Base-by-base conservation (phyloP, 139 green algal genomes). In the Chlorella sp. region DNA sequence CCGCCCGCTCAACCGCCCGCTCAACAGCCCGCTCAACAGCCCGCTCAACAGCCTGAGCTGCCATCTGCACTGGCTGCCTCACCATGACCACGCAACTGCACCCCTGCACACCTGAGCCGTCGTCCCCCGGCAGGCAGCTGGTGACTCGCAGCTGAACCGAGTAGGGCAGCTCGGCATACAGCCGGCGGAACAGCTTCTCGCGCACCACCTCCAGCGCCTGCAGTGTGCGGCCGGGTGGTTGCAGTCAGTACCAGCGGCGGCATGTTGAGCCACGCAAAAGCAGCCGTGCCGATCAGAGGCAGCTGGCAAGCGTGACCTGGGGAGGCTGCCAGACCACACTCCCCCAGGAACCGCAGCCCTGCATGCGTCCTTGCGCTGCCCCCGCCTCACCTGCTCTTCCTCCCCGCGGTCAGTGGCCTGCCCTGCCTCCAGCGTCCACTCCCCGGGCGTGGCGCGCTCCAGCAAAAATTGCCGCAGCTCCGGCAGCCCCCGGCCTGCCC, bases 141-240 rank as follows among this genome's bases (percentile, higher is more conserved):
- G 20, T 34, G 32, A 82, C 25, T 57, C 75, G 75, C 38, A 71
- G 75, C 57, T 57, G 75, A 6, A 32, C 34, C 6, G 34, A 1
- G 39, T 85, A 80, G 2, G 78, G 44, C 78, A 73, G 47, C 73
- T 73, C 83, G 9, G 82, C 68, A 57, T 92, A 82, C n/a, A 89
- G 76, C 38, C 80, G 60, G 80, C 63, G 72, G 86, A 92, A 94
- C 34, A 94, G 25, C 56, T 94, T 88, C 71, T 93, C 91, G 21
- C 83, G 51, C 23, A 92, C 81, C 23, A 94, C 74, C 88, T 94
- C 91, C 44, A 82, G 65, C 5, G 87, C 87, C 63, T 82, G 57
- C 23, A 15, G 11, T 26, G n/a, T n/a, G n/a, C n/a, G n/a, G n/a
- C n/a, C n/a, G n/a, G n/a, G n/a, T n/a, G n/a, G n/a, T n/a, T n/a